Evolutionary conservation across 2,329 filamentous ascomycete genomes (phyloP), one percentile per base, ranked within the genome.

Genomic region (Coniochaeta sp.): DNA sequence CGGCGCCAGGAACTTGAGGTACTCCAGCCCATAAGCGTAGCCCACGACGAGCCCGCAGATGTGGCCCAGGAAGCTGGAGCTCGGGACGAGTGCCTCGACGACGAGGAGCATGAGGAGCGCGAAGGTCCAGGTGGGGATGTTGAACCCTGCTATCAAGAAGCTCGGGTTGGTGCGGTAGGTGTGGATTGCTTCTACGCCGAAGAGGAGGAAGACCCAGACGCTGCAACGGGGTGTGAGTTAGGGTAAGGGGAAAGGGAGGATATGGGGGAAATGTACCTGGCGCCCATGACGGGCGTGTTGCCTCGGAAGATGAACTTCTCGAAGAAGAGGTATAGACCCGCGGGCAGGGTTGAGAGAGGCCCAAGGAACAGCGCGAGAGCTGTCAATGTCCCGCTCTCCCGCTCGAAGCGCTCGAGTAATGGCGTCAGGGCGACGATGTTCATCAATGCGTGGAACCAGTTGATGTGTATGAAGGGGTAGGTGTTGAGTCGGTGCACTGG

Each of bases 401-500:
- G 81, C 72, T 99, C 94, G 68, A 97, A 99, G 55, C 91, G 82
- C 70, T 96, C 92, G 67, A 99, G 73, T 49, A 99, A 75, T n/a
- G 94, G 94, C 33, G 86, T 85, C 56, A 97, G 68, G 20, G 90
- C 88, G 56, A 95, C 50, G 22, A 90, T 67, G 69, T 97, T 96
- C 64, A 95, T 73, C 50, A 91, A 63, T 55, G 86, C 78, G 69
- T 97, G 94, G 60, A 96, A 74, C 65, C 95, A 78, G 61, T 86
- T 87, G 42, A 83, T 69, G 66, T 99, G 94, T 54, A 96, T 83
- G 52, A 99, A 75, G 1, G 91, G 90, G 64, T 90, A 99, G 0
- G 92, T 95, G 65, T 96, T 96, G 31, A 95, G 78, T 55, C 94
- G 85, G 70, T 96, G 92, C 73, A 95, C 91, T 96, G n/a, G 66